Conservation (phyloP, 2,329 filamentous ascomycete species). For the Phyllachora maydis region DNA sequence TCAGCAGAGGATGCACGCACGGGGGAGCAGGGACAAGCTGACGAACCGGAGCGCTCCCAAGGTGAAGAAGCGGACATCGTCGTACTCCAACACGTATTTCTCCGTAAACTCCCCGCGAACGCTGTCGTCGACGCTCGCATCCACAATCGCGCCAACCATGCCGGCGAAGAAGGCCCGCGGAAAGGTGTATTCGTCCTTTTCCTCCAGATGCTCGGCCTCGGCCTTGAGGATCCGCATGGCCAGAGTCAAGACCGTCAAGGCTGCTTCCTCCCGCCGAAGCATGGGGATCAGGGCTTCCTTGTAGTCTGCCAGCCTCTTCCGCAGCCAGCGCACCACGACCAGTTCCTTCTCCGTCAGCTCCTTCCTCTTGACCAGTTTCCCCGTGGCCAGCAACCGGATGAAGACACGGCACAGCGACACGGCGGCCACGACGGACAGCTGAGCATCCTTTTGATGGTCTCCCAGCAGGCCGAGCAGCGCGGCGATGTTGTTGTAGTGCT, state of each 20-base stretch:
- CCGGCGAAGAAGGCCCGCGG: slow-evolving; percentile 43
- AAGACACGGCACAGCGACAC: slow-evolving; percentile 78
- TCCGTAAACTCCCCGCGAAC: slow-evolving; percentile 54
- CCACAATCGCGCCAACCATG: slow-evolving; percentile 41
- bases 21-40: slow-evolving; percentile 9
- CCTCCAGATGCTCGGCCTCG: slow-evolving; percentile 42
- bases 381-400: slow-evolving; percentile 56
- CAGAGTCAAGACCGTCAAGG: slow-evolving; percentile 53
- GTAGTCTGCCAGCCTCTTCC: slow-evolving; percentile 53
- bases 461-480: slow-evolving; percentile 42
- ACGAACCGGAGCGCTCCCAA: slow-evolving; percentile 57
- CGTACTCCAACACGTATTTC: slow-evolving; percentile 59
- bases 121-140: slow-evolving; percentile 32
- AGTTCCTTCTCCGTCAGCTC: slow-evolving; percentile 50
- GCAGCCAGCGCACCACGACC: slow-evolving; percentile 61
- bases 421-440: slow-evolving; percentile 44
- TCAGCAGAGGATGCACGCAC: slow-evolving; percentile 8
- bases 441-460: slow-evolving; percentile 23
- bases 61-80: slow-evolving; percentile 71
- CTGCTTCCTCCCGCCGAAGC: slow-evolving; percentile 37
- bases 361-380: slow-evolving; percentile 45
- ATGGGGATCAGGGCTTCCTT: slow-evolving; percentile 38
- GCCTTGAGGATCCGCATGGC: slow-evolving; percentile 72
- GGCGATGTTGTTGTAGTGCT: slow-evolving; percentile 82
- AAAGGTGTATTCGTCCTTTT: slow-evolving; percentile 46